Evolutionary conservation across 345 rosid genomes (phyloP).

Genomic region (Capsella bursapastoris): DNA sequence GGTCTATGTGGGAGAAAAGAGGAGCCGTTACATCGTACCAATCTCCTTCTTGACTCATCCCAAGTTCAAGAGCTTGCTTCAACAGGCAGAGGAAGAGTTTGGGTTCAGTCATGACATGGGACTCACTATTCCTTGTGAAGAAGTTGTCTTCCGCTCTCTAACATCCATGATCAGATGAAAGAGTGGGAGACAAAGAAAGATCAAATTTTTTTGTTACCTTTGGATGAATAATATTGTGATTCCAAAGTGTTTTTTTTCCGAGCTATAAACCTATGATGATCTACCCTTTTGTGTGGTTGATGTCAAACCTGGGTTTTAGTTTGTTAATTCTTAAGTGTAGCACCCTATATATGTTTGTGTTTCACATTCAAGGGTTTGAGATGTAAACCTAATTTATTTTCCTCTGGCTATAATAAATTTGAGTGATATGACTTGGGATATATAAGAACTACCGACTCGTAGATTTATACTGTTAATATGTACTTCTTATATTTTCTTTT

Average conservation of each 20-base stretch:
- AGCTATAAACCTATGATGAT: constrained; percentile 32
- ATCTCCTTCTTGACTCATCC: constrained; percentile 82
- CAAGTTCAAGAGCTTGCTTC: constrained; percentile 77
- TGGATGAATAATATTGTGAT: constrained; percentile 27
- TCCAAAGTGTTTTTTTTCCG: constrained; percentile 25
- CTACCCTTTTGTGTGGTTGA: constrained; percentile 25
- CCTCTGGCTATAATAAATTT: constrained; percentile 17
- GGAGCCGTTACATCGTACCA: constrained; percentile 89
- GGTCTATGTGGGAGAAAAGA: constrained; percentile 83
- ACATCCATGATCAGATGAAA: constrained; percentile 69
- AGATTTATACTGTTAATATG: background rate
- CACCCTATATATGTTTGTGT: constrained; percentile 18
- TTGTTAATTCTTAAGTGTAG: constrained; percentile 26
- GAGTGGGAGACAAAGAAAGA: background rate
- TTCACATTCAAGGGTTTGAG: constrained; percentile 4
- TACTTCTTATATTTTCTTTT: background rate
- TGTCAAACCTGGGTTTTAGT: constrained; percentile 30
- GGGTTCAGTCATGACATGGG: constrained; percentile 95
- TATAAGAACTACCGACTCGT: background rate
- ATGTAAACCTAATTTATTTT: constrained; percentile 20
- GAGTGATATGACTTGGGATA: constrained; percentile 13
- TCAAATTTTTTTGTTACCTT: background rate
- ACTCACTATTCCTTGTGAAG: constrained; percentile 94
- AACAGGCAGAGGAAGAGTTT: constrained; percentile 90
- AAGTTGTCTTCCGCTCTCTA: constrained; percentile 80